Conservation (phyloP, 345 rosid species). For the Syzygium grande region DNA sequence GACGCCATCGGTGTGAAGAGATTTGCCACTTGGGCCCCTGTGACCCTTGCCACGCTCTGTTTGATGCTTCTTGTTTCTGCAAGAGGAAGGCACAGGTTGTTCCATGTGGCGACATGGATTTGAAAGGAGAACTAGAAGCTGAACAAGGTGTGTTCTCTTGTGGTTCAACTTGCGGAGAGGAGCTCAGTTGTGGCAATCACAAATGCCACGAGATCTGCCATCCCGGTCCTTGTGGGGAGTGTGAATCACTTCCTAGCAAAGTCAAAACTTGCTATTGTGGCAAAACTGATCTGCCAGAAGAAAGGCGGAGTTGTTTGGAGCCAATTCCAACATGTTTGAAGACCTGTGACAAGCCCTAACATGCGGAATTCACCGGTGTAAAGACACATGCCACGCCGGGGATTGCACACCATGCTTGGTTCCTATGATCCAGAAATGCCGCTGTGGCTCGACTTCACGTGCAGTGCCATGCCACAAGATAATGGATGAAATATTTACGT, state of each 20-base stretch:
- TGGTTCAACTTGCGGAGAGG: constrained; percentile 49
- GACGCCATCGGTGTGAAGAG: constrained; percentile 64
- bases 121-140: constrained; percentile 67
- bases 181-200: constrained; percentile 69
- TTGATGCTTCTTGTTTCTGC: constrained; percentile 80
- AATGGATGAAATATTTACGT: constrained; percentile 47
- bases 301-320: constrained; percentile 76
- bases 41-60: constrained; percentile 55
- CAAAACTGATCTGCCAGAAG: constrained; percentile 56
- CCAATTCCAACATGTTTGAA: constrained; percentile 66
- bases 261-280: constrained; percentile 77
- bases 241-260: constrained; percentile 55
- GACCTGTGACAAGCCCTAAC: constrained; percentile 57
- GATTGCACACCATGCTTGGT: constrained; percentile 68
- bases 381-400: constrained; percentile 69
- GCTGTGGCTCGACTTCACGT: constrained; percentile 68
- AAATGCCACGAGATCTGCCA: constrained; percentile 61
- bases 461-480: constrained; percentile 62
- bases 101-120: constrained; percentile 66
- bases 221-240: constrained; percentile 81
- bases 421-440: constrained; percentile 65
- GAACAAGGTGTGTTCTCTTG: constrained; percentile 82
- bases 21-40: constrained; percentile 83
- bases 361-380: constrained; percentile 64
- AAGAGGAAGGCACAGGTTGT: constrained; percentile 62